phyloP scores from a whole-genome alignment of 768 basidiomycete species.

The Astraeus odoratus region DNA sequence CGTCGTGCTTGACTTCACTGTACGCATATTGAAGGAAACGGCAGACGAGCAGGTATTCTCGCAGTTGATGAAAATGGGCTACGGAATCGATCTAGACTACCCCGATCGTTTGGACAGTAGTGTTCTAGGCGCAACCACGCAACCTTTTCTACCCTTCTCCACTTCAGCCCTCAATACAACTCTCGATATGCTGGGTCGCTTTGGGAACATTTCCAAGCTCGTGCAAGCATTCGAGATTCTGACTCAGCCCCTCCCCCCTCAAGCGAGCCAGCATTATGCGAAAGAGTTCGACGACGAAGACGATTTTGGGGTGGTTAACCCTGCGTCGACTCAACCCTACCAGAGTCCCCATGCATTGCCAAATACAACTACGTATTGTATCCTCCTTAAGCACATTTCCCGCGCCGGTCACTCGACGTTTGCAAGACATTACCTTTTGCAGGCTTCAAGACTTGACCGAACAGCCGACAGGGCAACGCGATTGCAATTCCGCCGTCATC shows the following conservation, averaged over 20 bases:
- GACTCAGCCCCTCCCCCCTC: conserved; percentile 58
- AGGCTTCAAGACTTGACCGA: conserved; percentile 45
- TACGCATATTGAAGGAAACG: conserved; percentile 62
- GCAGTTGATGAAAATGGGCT: conserved; percentile 55
- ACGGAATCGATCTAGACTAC: conserved; percentile 70
- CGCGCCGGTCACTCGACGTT: conserved; percentile 41
- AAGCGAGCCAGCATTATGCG: conserved; percentile 37
- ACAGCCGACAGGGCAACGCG: conserved; percentile 27
- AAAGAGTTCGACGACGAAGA: conserved; percentile 62
- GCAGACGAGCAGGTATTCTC: conserved; percentile 51
- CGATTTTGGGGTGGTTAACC: conserved; percentile 40
- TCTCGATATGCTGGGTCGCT: conserved; percentile 60
- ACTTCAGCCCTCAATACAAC: conserved; percentile 66
- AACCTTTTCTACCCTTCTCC: conserved; percentile 43
- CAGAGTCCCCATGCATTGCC: conserved; percentile 42
- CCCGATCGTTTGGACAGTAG: conserved; percentile 47
- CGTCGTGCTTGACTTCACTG: conserved; percentile 56
- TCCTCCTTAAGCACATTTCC: conserved; percentile 54
- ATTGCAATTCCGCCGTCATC: conserved; percentile 24
- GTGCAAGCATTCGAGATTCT: conserved; percentile 74
- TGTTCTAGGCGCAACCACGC: conserved; percentile 1
- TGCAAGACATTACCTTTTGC: conserved; percentile 58
- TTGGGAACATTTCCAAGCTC: conserved; percentile 56
- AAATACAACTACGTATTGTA: conserved; percentile 61
- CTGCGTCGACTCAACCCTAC: conserved; percentile 29